Percentiles rank a stretch among this genome's conserved stretches.
Conservation (phyloP, 148 eudicot genomes). For the Polygonum aviculare region DNA sequence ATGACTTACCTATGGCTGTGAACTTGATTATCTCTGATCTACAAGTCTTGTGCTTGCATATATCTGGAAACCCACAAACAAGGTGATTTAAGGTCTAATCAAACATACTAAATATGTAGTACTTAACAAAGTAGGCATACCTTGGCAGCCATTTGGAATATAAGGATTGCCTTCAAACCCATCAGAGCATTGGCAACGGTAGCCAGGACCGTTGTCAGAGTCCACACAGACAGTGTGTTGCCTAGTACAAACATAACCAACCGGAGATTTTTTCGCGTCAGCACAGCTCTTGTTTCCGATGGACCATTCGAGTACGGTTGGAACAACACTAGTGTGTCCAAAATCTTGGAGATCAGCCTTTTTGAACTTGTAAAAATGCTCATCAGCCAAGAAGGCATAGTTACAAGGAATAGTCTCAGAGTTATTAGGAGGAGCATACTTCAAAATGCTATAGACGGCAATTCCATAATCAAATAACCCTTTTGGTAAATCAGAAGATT, state of each 20-base stretch:
- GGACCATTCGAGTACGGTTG: background rate
- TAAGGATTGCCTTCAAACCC: background rate
- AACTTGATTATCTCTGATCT: constrained; percentile 6
- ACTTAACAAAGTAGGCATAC: background rate
- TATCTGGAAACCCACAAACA: background rate
- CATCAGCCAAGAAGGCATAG: background rate
- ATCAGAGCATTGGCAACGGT: constrained; percentile 4
- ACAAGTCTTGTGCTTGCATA: background rate
- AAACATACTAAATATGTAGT: background rate
- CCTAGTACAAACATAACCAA: background rate
- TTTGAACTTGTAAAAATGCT: background rate
- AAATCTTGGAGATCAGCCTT: background rate
- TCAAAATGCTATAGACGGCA: background rate
- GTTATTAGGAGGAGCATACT: background rate
- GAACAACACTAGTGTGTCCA: background rate
- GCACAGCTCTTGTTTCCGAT: background rate
- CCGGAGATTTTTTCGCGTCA: background rate
- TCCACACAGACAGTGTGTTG: background rate
- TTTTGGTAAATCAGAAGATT: background rate
- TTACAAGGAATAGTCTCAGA: background rate
- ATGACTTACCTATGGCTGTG: constrained; percentile 1
- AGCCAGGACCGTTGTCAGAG: background rate
- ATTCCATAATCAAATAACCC: background rate
- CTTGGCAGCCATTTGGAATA: background rate
- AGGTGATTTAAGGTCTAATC: background rate